These are phyloP conservation scores for Eimeria acervulina DNA, from an alignment of 169 alveolate species.

Conservation along the genomic window DNA sequence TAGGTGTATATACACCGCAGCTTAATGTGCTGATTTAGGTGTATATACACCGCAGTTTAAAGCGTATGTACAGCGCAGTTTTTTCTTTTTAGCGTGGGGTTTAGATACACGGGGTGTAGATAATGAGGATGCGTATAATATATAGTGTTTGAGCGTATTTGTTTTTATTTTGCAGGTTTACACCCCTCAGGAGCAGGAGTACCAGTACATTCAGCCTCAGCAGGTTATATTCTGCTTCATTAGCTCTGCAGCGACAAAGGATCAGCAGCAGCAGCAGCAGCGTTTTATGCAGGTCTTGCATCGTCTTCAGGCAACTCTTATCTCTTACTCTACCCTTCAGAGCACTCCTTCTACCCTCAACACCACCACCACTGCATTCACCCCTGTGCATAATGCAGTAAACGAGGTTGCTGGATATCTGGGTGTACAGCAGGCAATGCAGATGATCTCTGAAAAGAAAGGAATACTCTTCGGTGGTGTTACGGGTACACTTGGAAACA, in stretches of 20 bases:
- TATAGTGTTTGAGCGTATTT: background rate
- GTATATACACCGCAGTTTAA: too few species aligned
- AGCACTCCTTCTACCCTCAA: background rate
- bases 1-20: too few species aligned
- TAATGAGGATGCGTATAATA: background rate
- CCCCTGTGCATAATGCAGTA: constrained; percentile 64
- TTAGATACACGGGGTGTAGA: background rate
- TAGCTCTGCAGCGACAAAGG: background rate
- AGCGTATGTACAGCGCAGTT: background rate
- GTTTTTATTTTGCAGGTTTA: constrained; percentile 67
- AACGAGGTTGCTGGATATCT: constrained; percentile 51
- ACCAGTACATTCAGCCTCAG: background rate
- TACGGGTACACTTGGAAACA: constrained; percentile 48
- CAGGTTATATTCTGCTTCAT: constrained; percentile 78
- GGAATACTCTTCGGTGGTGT: constrained; percentile 67
- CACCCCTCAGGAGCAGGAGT: constrained; percentile 60
- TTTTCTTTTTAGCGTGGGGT: background rate
- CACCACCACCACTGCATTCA: background rate
- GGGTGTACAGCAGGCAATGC: constrained; percentile 60
- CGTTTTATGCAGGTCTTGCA: constrained; percentile 24
- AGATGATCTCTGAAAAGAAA: background rate
- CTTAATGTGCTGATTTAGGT: too few species aligned
- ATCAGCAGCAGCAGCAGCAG: constrained; percentile 33
- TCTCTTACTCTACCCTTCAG: constrained; percentile 43
- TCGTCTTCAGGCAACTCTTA: background rate